Evolutionary conservation across 1,284 basidiomycete genomes (phyloP).

Genomic region (Ustilago curta): DNA sequence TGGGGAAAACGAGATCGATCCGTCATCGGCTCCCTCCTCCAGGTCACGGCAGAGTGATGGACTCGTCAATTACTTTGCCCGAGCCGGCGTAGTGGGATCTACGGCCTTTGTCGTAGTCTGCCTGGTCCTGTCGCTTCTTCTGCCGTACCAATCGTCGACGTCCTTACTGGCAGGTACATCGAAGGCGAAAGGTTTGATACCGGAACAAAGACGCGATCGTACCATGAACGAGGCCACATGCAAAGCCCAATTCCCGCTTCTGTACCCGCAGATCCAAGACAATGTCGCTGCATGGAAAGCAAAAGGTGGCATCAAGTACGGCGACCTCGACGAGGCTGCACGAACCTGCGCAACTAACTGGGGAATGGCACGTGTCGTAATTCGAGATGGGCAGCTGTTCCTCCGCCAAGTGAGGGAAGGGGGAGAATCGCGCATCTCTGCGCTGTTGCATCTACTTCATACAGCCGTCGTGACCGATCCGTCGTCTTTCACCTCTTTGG

Average conservation of each 20-base stretch:
- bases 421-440: conserved; percentile 48
- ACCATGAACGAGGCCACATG: conserved; percentile 43
- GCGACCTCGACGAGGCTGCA: conserved; percentile 42
- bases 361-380: conserved; percentile 47
- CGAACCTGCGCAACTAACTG: conserved; percentile 12
- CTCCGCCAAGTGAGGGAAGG: conserved; percentile 47
- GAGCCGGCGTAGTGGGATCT: conserved; percentile 19
- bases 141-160: not conserved
- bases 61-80: conserved; percentile 10
- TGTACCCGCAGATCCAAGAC: conserved; percentile 53
- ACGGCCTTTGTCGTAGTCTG: conserved; percentile 24
- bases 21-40: conserved; percentile 1
- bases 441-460: conserved; percentile 42
- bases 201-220: conserved; percentile 23
- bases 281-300: conserved; percentile 37
- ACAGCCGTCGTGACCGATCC: conserved; percentile 40
- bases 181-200: conserved; percentile 6
- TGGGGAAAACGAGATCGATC: conserved; percentile 2
- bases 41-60: not conserved
- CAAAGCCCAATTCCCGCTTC: conserved; percentile 46
- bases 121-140: conserved; percentile 22
- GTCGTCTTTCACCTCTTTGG: not conserved
- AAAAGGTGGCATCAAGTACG: conserved; percentile 43
- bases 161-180: not conserved
- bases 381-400: conserved; percentile 51